Conservation (phyloP, 306 rosid species). For the Casuarina glauca region DNA sequence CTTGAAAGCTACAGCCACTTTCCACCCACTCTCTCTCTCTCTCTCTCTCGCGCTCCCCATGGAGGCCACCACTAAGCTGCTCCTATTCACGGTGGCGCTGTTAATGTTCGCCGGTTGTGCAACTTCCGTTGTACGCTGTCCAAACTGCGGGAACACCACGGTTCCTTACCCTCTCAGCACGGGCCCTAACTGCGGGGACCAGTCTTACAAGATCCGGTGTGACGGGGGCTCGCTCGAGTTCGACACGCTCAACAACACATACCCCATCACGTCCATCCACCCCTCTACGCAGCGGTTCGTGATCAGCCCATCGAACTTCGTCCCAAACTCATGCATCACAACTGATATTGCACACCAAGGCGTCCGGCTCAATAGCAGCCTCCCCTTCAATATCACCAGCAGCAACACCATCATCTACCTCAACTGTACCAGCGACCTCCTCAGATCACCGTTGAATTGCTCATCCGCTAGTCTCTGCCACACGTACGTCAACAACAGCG, state of each 20-base stretch:
- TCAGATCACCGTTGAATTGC: conserved; percentile 69
- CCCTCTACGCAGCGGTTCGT: conserved; percentile 57
- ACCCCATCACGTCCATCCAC: conserved; percentile 58
- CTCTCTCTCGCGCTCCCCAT: background rate
- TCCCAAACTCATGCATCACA: conserved; percentile 57
- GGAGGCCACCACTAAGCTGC: conserved; percentile 26
- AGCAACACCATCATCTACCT: conserved; percentile 74
- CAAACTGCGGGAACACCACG: conserved; percentile 55
- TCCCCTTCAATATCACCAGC: conserved; percentile 83
- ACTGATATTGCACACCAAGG: conserved; percentile 58
- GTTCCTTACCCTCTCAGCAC: conserved; percentile 81
- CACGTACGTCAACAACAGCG: conserved; percentile 49
- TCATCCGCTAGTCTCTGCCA: conserved; percentile 57
- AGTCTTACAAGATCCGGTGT: conserved; percentile 64
- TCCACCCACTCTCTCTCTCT: background rate
- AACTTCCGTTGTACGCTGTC: conserved; percentile 40
- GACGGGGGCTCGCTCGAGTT: conserved; percentile 41
- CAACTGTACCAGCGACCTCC: conserved; percentile 55
- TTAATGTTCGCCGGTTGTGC: conserved; percentile 28
- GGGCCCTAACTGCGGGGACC: conserved; percentile 57
- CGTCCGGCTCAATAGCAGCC: conserved; percentile 45
- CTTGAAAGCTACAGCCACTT: background rate
- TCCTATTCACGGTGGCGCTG: conserved; percentile 38
- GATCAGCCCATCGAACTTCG: conserved; percentile 48
- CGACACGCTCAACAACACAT: conserved; percentile 67